These are phyloP conservation scores for Amaranthus cruentus DNA, from an alignment of 148 eudicot genomes.

Conservation along the genomic window DNA sequence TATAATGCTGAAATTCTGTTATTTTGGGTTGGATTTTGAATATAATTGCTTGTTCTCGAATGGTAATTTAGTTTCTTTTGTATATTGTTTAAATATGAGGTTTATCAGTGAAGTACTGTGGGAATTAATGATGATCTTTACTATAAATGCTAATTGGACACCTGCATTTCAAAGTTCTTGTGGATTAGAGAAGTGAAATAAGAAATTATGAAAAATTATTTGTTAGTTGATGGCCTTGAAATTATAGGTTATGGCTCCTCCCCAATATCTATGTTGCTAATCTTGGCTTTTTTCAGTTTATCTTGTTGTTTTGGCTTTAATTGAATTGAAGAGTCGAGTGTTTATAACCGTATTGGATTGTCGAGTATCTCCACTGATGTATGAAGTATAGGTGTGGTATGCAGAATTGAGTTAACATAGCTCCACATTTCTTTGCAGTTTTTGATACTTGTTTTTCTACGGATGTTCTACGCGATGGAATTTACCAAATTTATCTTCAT, in stretches of 20 bases:
- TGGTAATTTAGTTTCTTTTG: background rate
- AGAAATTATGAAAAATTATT: background rate
- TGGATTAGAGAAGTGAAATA: background rate
- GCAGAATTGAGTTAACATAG: background rate
- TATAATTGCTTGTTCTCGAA: background rate
- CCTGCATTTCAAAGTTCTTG: background rate
- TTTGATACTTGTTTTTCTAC: slow-evolving; percentile 98
- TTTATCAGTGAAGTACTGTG: background rate
- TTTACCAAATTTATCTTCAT: slow-evolving; percentile 86
- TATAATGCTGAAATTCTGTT: background rate
- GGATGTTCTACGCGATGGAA: slow-evolving; percentile 84
- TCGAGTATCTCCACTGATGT: background rate
- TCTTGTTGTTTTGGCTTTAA: background rate
- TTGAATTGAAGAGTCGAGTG: background rate
- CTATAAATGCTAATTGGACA: background rate
- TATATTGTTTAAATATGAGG: background rate
- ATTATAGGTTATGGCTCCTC: background rate
- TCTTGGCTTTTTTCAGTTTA: background rate
- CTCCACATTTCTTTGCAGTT: slow-evolving; percentile 48
- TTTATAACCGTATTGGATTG: background rate
- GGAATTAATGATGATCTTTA: too few relatives aligned
- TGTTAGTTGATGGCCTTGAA: background rate
- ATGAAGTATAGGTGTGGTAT: background rate
- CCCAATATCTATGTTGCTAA: background rate
- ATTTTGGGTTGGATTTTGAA: background rate